phyloP scores from a whole-genome alignment of 2,329 filamentous ascomycete species.

The Ophiosphaerella korrae region DNA sequence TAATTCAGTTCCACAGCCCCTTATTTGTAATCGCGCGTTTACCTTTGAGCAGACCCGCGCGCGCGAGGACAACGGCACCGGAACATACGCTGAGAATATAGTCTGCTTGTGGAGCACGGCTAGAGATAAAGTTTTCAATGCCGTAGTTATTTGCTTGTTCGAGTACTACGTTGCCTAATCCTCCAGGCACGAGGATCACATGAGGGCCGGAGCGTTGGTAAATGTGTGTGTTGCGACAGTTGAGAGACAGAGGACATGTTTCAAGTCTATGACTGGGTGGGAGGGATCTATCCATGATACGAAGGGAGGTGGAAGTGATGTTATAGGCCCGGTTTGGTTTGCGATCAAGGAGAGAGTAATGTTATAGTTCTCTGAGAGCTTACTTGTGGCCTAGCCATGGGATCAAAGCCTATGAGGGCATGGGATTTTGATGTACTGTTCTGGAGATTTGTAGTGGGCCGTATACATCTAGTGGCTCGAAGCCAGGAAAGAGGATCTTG shows the following conservation, averaged over 20 bases:
- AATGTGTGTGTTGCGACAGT: slow-evolving; percentile 58
- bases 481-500: too few relatives aligned
- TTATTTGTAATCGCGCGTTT: slow-evolving; percentile 69
- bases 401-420: too few relatives aligned
- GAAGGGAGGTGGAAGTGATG: too few relatives aligned
- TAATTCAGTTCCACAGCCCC: slow-evolving; percentile 49
- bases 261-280: too few relatives aligned
- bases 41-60: slow-evolving; percentile 63
- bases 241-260: slow-evolving; percentile 19
- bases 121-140: slow-evolving; percentile 52
- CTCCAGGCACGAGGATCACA: slow-evolving; percentile 67
- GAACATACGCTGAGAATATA: slow-evolving; percentile 68
- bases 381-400: too few relatives aligned
- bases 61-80: slow-evolving; percentile 61
- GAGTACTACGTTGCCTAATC: slow-evolving; percentile 50
- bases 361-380: too few relatives aligned
- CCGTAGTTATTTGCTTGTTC: slow-evolving; percentile 50
- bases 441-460: too few relatives aligned
- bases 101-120: slow-evolving; percentile 39
- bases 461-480: too few relatives aligned
- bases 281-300: too few relatives aligned
- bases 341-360: too few relatives aligned
- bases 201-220: slow-evolving; percentile 53
- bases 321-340: too few relatives aligned
- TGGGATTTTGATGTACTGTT: too few relatives aligned